phyloP scores from a whole-genome alignment of 805 yeast species.

The Suhomyces faveliae region DNA sequence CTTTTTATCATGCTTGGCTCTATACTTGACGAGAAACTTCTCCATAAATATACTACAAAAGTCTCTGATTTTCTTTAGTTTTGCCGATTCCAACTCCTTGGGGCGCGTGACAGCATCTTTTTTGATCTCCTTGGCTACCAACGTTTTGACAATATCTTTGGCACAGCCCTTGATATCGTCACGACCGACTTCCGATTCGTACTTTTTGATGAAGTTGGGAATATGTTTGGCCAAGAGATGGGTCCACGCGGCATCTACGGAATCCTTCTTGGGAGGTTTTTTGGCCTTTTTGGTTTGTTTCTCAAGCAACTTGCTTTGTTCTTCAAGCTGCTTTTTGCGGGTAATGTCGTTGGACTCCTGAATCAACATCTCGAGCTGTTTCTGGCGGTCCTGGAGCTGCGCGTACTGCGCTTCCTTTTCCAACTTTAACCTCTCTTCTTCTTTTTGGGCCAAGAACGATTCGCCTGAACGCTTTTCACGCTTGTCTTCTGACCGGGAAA shows the following conservation, averaged over 20 bases:
- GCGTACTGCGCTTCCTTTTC: conserved; percentile 33
- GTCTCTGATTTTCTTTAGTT: conserved; percentile 63
- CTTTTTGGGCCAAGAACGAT: conserved; percentile 23
- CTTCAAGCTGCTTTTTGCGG: conserved; percentile 25
- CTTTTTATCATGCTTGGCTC: conserved; percentile 34
- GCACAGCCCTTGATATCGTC: conserved; percentile 77
- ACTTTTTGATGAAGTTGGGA: conserved; percentile 73
- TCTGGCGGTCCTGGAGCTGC: conserved; percentile 35
- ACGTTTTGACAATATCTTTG: conserved; percentile 65
- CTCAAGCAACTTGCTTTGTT: conserved; percentile 15
- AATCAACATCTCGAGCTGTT: conserved; percentile 35
- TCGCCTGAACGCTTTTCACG: conserved; percentile 2
- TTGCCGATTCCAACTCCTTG: conserved; percentile 57
- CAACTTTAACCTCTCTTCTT: conserved; percentile 33
- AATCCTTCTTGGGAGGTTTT: background rate
- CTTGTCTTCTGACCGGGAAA: conserved; percentile 1
- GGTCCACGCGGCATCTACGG: conserved; percentile 39
- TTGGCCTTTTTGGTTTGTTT: conserved; percentile 1
- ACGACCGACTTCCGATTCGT: conserved; percentile 64
- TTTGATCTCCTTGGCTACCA: conserved; percentile 68
- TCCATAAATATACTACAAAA: conserved; percentile 68
- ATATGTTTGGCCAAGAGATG: conserved; percentile 65
- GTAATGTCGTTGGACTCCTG: conserved; percentile 20
- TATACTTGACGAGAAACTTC: conserved; percentile 52
- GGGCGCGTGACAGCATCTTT: conserved; percentile 49